Evolutionary conservation across 2,329 filamentous ascomycete genomes (phyloP), one percentile per base, ranked within the genome.

Genomic region (Chaetomium globosum): DNA sequence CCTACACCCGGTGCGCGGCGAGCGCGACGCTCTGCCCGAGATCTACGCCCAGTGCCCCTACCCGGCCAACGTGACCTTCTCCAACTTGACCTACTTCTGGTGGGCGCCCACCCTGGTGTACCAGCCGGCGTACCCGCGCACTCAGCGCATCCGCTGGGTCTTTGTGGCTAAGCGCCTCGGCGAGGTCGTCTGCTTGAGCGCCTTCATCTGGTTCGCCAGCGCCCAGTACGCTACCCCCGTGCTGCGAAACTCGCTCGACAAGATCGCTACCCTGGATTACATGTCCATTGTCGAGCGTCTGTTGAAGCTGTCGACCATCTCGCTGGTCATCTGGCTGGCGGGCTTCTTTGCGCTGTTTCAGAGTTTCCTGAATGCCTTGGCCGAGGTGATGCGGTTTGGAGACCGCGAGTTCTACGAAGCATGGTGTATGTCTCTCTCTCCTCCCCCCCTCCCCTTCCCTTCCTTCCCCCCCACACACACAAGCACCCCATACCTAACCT

Each of bases 301-400:
- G 28, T 89, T 99, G 82, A 99, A 99, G 78, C 84, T 99, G 26
- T 96, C 91, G 9, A 98, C 95, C 21, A 97, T 99, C 68, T 96
- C 91, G 21, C 85, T 98, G 33, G 89, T 97, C 68, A 96, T 97
- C 75, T 99, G 95, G 95, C 88, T 99, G 0, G 93, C 93, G 1
- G 94, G 95, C 6, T 99, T 99, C 83, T 98, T 97, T 73, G 95
- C 94, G 2, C 80, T 98, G 16, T 99, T 99, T 80, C 95, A 99
- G 75, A 94, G 91, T 1, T 89, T 91, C 67, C 81, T 99, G 58
- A 99, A 99, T 74, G 92, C 92, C 0, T 81, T 98, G 23, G 94
- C 94, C 3, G 95, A 99, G 77, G 81, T 98, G 13, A 90, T 92
- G 81, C 85, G 86, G 52, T 99, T 99, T 73, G 95, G 90, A 21